Percentiles rank a stretch among this genome's conserved stretches.
These are phyloP conservation scores for Lipomyces lipofer DNA, from an alignment of 805 yeast species.

Conservation along the genomic window DNA sequence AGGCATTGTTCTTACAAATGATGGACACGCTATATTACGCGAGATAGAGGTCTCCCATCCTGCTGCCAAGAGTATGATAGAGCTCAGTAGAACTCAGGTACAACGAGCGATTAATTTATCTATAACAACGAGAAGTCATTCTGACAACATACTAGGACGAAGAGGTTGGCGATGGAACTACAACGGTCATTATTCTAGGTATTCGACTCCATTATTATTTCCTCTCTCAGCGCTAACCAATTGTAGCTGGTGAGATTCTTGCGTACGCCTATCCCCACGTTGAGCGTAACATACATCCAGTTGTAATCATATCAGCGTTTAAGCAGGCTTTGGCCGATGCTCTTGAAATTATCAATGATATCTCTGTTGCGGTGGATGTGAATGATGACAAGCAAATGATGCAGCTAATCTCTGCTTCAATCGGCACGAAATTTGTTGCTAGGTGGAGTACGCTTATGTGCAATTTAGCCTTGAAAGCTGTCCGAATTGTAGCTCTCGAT, in stretches of 20 bases:
- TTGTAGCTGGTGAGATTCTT: constrained; percentile 83
- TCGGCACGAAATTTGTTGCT: constrained; percentile 92
- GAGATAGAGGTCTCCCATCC: constrained; percentile 96
- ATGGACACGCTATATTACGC: constrained; percentile 96
- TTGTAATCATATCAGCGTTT: constrained; percentile 89
- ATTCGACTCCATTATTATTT: background rate
- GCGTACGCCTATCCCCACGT: constrained; percentile 91
- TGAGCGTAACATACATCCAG: constrained; percentile 96
- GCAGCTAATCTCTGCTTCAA: constrained; percentile 81
- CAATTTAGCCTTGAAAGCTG: constrained; percentile 80
- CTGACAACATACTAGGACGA: constrained; percentile 65
- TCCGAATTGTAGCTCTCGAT: constrained; percentile 71
- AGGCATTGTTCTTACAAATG: constrained; percentile 94
- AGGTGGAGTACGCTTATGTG: constrained; percentile 94
- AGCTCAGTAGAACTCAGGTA: constrained; percentile 74
- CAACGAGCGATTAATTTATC: background rate
- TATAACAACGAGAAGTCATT: background rate
- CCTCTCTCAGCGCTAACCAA: background rate
- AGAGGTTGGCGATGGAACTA: constrained; percentile 98
- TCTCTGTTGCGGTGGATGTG: constrained; percentile 80
- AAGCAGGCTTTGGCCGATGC: constrained; percentile 91
- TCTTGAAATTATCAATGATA: constrained; percentile 76
- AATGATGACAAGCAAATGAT: constrained; percentile 84
- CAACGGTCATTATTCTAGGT: constrained; percentile 83
- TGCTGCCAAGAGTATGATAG: constrained; percentile 98